These are phyloP conservation scores for Dryadomyces sulphureus DNA, from an alignment of 2,329 filamentous ascomycete genomes.

Conservation along the genomic window DNA sequence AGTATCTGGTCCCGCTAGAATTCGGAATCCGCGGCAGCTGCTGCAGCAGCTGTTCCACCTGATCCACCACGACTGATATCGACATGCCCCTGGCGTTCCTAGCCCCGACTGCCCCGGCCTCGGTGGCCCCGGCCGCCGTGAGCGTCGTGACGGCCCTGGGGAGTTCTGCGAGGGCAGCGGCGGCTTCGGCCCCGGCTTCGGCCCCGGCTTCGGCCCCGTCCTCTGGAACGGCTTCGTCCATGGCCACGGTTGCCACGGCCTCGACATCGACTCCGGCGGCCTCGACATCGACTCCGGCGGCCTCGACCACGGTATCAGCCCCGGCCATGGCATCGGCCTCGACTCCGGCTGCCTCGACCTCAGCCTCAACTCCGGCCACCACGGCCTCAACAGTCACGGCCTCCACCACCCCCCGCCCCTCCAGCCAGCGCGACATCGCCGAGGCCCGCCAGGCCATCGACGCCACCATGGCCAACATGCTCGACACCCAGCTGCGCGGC, in stretches of 20 bases:
- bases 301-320: neutral
- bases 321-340: neutral
- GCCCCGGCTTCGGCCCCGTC: neutral
- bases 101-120: neutral
- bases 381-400: no score
- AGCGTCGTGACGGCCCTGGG: neutral
- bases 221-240: neutral
- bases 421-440: conserved; percentile 30
- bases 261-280: neutral
- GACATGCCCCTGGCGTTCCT: neutral
- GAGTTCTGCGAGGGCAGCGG: neutral
- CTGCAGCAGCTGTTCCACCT: neutral
- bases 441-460: conserved; percentile 45
- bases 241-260: no score
- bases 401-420: conserved; percentile 22
- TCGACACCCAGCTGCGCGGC: conserved; percentile 52
- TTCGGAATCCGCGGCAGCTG: no score
- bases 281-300: neutral
- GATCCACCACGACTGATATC: neutral
- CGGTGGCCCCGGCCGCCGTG: neutral
- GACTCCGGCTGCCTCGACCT: neutral
- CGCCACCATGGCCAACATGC: conserved; percentile 51
- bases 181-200: neutral
- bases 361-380: neutral
- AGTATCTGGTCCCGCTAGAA: no score